phyloP scores from a whole-genome alignment of 768 basidiomycete species.

The Fibroporia radiculosa region DNA sequence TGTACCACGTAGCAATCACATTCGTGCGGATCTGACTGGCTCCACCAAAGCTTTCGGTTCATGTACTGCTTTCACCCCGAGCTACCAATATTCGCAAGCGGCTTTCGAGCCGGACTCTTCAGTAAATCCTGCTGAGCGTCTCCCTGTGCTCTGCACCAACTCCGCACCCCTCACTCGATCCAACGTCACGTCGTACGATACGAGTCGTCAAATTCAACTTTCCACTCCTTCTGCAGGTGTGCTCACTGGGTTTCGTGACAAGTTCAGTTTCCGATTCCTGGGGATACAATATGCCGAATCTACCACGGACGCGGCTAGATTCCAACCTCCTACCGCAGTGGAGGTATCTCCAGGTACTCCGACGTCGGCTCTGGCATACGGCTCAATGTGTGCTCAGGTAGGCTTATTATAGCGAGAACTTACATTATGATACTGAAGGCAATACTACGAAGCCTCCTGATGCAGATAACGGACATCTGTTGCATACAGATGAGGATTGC shows the following conservation, averaged over 20 bases:
- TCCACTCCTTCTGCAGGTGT: conserved; percentile 4
- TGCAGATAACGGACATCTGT: conserved; percentile 6
- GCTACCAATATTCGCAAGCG: conserved; percentile 1
- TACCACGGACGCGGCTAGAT: conserved; percentile 1
- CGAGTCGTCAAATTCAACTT: conserved; percentile 4
- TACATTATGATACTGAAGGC: neutral
- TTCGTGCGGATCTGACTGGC: too few relatives aligned
- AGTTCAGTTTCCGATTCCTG: conserved; percentile 8
- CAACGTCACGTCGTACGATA: conserved; percentile 8
- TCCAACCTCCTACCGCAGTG: conserved; percentile 1
- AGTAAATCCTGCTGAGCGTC: neutral
- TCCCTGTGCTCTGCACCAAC: conserved; percentile 7
- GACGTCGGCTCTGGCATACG: conserved; percentile 3
- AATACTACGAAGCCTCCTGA: conserved; percentile 5
- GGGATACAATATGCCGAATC: conserved; percentile 6
- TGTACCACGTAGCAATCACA: too few relatives aligned
- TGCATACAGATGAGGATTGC: conserved; percentile 8
- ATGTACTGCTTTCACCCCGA: conserved; percentile 1
- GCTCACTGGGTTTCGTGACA: conserved; percentile 7
- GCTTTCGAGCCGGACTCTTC: neutral
- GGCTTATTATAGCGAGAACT: neutral
- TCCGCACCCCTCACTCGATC: conserved; percentile 8
- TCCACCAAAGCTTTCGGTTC: too few relatives aligned
- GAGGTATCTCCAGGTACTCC: neutral
- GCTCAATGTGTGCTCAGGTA: conserved; percentile 6